phyloP scores from a whole-genome alignment of 2,329 filamentous ascomycete genomes.

The Myriosclerotinia scirpicola region DNA sequence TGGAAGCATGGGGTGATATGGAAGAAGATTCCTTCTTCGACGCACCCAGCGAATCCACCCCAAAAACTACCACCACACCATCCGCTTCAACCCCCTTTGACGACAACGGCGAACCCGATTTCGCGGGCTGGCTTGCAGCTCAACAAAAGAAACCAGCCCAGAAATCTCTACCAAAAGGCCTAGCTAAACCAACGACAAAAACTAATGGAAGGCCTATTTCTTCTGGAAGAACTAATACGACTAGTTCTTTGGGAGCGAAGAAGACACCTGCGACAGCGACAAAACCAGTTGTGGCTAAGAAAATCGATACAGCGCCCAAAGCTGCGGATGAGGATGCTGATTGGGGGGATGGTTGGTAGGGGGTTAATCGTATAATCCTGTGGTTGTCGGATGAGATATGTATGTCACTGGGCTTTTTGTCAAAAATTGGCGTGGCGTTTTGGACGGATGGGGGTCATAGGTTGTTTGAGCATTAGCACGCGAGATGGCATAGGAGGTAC shows the following conservation, averaged over 20 bases:
- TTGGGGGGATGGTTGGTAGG: slow-evolving; percentile 66
- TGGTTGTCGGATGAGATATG: neutral
- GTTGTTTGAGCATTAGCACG: slow-evolving; percentile 7
- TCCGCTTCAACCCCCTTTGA: slow-evolving; percentile 60
- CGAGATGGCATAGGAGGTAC: neutral
- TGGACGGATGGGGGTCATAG: neutral
- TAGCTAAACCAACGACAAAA: slow-evolving; percentile 58
- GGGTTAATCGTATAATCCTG: neutral
- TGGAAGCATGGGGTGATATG: slow-evolving; percentile 70
- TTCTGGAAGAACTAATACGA: slow-evolving; percentile 43
- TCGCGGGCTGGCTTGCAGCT: slow-evolving; percentile 90
- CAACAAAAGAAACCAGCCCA: slow-evolving; percentile 66
- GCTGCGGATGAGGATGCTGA: slow-evolving; percentile 56
- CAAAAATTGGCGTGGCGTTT: slow-evolving; percentile 11
- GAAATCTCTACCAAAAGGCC: slow-evolving; percentile 79
- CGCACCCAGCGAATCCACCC: slow-evolving; percentile 30
- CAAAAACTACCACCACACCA: slow-evolving; percentile 36
- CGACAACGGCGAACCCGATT: slow-evolving; percentile 87
- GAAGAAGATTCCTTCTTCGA: slow-evolving; percentile 54
- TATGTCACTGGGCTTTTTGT: neutral
- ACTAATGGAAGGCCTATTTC: slow-evolving; percentile 37
- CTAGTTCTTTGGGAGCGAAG: slow-evolving; percentile 40
- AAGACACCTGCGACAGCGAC: slow-evolving; percentile 34
- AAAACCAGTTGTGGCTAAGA: slow-evolving; percentile 51
- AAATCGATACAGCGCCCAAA: slow-evolving; percentile 68